phyloP scores from a whole-genome alignment of 1,284 basidiomycete genomes.

The Pisolithus thermaeus region DNA sequence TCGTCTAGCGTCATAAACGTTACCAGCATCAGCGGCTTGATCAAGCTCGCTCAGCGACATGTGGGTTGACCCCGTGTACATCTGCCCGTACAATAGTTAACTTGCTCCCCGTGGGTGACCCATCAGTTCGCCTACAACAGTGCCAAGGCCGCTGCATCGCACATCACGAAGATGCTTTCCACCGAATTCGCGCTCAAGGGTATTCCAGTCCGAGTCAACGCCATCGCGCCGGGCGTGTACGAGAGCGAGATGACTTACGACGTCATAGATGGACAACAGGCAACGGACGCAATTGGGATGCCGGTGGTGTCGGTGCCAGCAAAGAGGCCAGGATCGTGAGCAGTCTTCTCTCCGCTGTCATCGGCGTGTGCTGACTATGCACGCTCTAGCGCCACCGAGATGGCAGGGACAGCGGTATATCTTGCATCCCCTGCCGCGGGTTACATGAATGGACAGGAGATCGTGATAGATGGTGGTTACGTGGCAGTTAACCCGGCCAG shows the following conservation, averaged over 20 bases:
- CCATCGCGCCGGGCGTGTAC: conserved; percentile 69
- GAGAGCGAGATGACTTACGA: conserved; percentile 70
- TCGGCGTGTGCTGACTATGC: background rate
- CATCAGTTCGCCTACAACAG: conserved; percentile 73
- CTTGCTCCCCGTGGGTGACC: background rate
- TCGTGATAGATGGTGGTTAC: conserved; percentile 70
- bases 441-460: conserved; percentile 70
- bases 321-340: conserved; percentile 61
- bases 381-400: conserved; percentile 50
- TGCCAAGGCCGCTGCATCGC: conserved; percentile 68
- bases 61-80: conserved; percentile 34
- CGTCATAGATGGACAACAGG: conserved; percentile 41
- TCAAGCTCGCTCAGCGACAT: conserved; percentile 68
- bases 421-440: conserved; percentile 64
- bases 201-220: conserved; percentile 61
- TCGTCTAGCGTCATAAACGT: conserved; percentile 69
- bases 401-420: conserved; percentile 70
- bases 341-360: background rate
- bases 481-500: conserved; percentile 62
- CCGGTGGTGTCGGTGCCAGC: conserved; percentile 55
- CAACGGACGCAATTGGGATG: conserved; percentile 48
- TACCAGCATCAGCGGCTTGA: conserved; percentile 67
- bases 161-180: conserved; percentile 67
- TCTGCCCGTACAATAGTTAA: background rate
- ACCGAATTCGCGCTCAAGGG: conserved; percentile 67